Evolutionary conservation across 2,329 filamentous ascomycete species (phyloP), one percentile per base, ranked within the genome.

Genomic region (Sporothrix brasiliensis): DNA sequence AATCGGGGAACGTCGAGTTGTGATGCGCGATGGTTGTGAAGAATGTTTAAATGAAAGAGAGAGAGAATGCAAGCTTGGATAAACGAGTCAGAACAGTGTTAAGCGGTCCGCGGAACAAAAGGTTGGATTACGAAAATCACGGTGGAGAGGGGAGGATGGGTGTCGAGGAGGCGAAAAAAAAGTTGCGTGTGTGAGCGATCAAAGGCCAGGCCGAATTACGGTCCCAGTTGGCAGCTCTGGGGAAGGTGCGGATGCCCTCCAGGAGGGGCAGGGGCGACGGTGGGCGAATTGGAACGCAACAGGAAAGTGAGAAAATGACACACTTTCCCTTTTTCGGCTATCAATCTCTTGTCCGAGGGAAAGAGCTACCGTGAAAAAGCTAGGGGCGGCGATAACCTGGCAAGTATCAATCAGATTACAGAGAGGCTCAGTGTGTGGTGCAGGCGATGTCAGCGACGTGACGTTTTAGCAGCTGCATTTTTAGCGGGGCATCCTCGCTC

Each of bases 201-300:
- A 39, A 24, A 47, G 60, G 21, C 39, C 52, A 68, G 53, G 67
- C 67, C 39, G 53, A 68, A 27, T 2, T 50, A 34, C 61, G 61
- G 61, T 34, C 61, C 24, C 61, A n/a, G 44, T n/a, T 50, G 24
- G 61, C 61, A 65, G 61, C 41, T 65, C 2, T 65, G 61, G 44
- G 50, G 50, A 44, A 56, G 50, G 66, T 27, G 34, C 47, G 66
- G 50, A 52, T 27, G 9, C 27, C 27, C 30, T 67, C 30, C 10
- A 52, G 50, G 14, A 24, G 30, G 21, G 10, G 49, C 34, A n/a
- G 39, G 50, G 24, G 34, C n/a, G 39, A 50, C 27, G 6, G 16
- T 47, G 21, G 60, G 67, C 69, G 63, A 72, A 72, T 71, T 54
- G 63, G 68, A 71, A 69, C 56, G 44, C 53, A 69, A 53, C 53